Percentiles rank a stretch among this genome's conserved stretches.
phyloP scores from a whole-genome alignment of 164 flowering plant genomes.

The Berberis thunbergii region DNA sequence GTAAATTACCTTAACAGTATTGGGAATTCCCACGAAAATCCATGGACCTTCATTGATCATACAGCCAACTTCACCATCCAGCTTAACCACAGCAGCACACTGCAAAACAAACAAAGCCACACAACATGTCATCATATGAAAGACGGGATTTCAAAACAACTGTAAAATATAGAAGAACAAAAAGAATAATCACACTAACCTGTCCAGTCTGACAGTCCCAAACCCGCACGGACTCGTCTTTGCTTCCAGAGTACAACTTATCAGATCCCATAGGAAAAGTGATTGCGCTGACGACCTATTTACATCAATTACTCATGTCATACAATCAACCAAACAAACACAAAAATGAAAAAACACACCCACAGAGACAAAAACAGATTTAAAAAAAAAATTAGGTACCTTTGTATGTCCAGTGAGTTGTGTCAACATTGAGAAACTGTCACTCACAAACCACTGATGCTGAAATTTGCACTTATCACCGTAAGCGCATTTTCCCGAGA shows the following conservation, averaged over 20 bases:
- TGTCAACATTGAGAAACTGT: conserved; percentile 49
- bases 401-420: conserved; percentile 80
- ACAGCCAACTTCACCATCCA: conserved; percentile 85
- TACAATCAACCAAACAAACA: not conserved
- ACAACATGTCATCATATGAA: not conserved
- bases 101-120: conserved; percentile 18
- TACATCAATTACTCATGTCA: conserved; percentile 3
- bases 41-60: conserved; percentile 97
- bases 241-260: conserved; percentile 69
- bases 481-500: conserved; percentile 53
- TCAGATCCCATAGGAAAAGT: conserved; percentile 72
- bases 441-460: conserved; percentile 74
- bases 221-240: conserved; percentile 58
- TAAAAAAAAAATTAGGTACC: conserved; percentile 25
- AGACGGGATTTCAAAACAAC: not conserved
- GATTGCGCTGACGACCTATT: conserved; percentile 67
- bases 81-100: conserved; percentile 54
- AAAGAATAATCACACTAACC: conserved; percentile 28
- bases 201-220: conserved; percentile 94
- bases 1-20: conserved; percentile 63
- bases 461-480: conserved; percentile 64
- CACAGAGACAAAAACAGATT: conserved; percentile 2
- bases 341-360: not conserved
- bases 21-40: conserved; percentile 82
- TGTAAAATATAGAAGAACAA: not conserved